Conservation (phyloP, 1,284 basidiomycete genomes). For the Cryptococcus sp. region DNA sequence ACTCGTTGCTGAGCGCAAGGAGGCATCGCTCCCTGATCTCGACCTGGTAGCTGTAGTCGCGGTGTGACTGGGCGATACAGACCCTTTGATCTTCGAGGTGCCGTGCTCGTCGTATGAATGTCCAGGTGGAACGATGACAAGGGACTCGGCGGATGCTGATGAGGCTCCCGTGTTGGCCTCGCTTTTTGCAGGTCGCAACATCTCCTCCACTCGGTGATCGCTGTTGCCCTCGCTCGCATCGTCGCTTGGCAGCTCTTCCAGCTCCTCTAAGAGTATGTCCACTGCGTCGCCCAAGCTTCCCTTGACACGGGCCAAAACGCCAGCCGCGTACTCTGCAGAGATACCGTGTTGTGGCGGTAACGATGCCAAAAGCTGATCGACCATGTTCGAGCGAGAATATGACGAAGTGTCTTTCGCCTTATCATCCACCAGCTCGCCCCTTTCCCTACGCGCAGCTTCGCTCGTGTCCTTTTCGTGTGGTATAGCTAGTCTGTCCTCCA, state of each 20-base stretch:
- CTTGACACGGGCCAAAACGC: conserved; percentile 35
- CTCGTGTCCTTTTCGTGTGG: conserved; percentile 40
- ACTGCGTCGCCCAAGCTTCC: conserved; percentile 42
- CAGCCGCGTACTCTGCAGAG: conserved; percentile 18
- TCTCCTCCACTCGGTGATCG: conserved; percentile 19
- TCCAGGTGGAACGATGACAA: neutral
- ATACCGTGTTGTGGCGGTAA: conserved; percentile 38
- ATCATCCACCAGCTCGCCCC: conserved; percentile 33
- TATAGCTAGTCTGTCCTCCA: conserved; percentile 39
- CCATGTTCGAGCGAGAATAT: neutral
- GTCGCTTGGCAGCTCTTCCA: conserved; percentile 24
- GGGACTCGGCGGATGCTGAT: too few relatives aligned
- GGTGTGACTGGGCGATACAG: neutral
- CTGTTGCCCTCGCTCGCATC: conserved; percentile 10
- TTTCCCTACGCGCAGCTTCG: conserved; percentile 38
- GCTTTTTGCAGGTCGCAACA: conserved; percentile 8
- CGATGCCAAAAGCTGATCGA: conserved; percentile 28
- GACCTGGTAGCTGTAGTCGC: neutral
- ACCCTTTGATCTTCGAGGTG: neutral
- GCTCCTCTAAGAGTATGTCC: conserved; percentile 43
- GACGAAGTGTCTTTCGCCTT: conserved; percentile 2
- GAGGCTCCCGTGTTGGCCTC: neutral
- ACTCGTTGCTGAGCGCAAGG: neutral
- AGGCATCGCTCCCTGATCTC: neutral
- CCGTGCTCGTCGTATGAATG: neutral